Conservation (phyloP, 192 early-diverging fungal species). For the Helicostylum pulchrum region DNA sequence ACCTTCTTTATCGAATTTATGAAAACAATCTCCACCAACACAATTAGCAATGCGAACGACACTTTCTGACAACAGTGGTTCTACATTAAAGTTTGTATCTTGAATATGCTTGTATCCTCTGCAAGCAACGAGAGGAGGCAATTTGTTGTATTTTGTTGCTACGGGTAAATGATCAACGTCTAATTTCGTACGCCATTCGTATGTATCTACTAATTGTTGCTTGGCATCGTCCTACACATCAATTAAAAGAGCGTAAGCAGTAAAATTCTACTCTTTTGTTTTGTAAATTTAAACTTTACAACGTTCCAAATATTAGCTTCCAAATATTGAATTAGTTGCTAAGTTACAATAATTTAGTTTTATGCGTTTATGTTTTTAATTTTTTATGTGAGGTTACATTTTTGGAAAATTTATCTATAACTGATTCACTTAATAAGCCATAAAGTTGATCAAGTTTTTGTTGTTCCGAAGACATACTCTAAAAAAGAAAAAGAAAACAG, state of each 20-base stretch:
- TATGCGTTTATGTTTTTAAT: background rate
- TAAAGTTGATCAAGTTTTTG: too few species aligned
- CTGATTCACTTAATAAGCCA: too few species aligned
- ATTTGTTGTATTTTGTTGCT: slow-evolving; percentile 47
- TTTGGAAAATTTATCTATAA: background rate
- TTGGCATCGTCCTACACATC: slow-evolving; percentile 58
- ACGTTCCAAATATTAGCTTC: slow-evolving; percentile 17
- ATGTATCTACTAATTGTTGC: slow-evolving; percentile 52
- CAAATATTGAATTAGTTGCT: slow-evolving; percentile 8
- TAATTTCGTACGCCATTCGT: slow-evolving; percentile 54
- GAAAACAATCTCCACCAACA: slow-evolving; percentile 69
- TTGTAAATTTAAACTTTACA: background rate
- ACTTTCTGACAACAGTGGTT: slow-evolving; percentile 49
- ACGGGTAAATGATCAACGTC: slow-evolving; percentile 56
- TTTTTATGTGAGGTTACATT: background rate
- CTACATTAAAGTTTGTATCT: slow-evolving; percentile 58
- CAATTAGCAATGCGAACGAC: slow-evolving; percentile 53
- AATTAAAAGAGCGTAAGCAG: too few species aligned
- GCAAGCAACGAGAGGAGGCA: slow-evolving; percentile 59
- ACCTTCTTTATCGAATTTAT: slow-evolving; percentile 90
- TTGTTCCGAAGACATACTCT: too few species aligned
- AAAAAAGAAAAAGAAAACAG: too few species aligned
- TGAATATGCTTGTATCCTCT: slow-evolving; percentile 61
- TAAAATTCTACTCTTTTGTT: background rate
- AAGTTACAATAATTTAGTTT: background rate